phyloP scores from a whole-genome alignment of 176 grass and related monocot species.

The Cenchrus purpureus region DNA sequence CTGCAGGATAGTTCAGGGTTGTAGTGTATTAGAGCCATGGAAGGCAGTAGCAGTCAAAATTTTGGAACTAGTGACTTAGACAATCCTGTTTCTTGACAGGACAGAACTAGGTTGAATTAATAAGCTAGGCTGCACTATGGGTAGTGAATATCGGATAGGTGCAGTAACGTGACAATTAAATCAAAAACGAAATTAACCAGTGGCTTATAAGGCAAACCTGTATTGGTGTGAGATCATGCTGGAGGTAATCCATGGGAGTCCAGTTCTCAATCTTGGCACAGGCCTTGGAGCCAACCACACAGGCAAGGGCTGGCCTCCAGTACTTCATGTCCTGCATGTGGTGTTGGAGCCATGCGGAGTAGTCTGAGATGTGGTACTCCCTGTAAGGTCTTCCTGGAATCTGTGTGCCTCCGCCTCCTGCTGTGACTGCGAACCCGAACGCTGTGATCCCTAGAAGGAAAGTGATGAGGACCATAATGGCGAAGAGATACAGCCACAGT shows the following conservation, averaged over 20 bases:
- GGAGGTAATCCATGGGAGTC: slow-evolving; percentile 89
- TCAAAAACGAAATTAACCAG: not conserved
- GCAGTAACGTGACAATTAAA: not conserved
- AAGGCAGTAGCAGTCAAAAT: not conserved
- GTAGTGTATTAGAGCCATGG: not conserved
- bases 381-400: slow-evolving; percentile 68
- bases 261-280: slow-evolving; percentile 74
- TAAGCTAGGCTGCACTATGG: not conserved
- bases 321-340: slow-evolving; percentile 58
- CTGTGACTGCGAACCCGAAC: slow-evolving; percentile 87
- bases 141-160: slow-evolving; percentile 3
- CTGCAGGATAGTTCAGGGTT: slow-evolving; percentile 45
- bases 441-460: slow-evolving; percentile 65
- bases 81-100: slow-evolving; percentile 7
- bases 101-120: not conserved
- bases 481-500: slow-evolving; percentile 83
- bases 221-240: slow-evolving; percentile 77
- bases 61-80: not conserved
- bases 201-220: slow-evolving; percentile 52
- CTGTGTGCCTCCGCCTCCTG: slow-evolving; percentile 68
- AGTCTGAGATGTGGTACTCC: slow-evolving; percentile 74
- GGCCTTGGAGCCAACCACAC: slow-evolving; percentile 77
- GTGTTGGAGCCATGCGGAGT: slow-evolving; percentile 76
- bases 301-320: slow-evolving; percentile 78
- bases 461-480: slow-evolving; percentile 71